A percentile compares a stretch with the other conserved stretches of the same genome.
Conservation (phyloP, 306 rosid genomes). For the Cucurbita ficifolia region DNA sequence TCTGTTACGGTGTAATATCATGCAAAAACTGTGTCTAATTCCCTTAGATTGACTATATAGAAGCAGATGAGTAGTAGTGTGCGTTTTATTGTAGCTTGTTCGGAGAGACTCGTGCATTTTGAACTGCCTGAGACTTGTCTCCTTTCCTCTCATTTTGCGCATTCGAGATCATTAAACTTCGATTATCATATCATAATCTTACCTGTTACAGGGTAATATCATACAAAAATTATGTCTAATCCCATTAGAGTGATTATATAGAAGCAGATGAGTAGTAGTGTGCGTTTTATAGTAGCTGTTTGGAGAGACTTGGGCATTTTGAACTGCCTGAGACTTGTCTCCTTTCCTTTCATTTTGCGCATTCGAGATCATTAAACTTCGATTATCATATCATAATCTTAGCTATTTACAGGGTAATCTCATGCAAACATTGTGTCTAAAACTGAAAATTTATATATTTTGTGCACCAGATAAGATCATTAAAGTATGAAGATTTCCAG, state of each 20-base stretch:
- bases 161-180: too few relatives aligned
- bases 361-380: too few relatives aligned
- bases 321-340: not conserved
- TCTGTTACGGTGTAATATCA: not conserved
- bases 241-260: not conserved
- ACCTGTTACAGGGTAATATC: not conserved
- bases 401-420: not conserved
- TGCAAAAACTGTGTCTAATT: not conserved
- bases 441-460: too few relatives aligned
- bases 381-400: too few relatives aligned
- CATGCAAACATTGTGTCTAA: not conserved
- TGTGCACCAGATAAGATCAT: not conserved
- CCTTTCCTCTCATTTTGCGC: not conserved
- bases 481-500: slow-evolving; percentile 50
- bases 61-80: not conserved
- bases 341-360: not conserved
- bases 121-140: not conserved
- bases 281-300: not conserved
- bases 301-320: not conserved
- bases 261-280: not conserved
- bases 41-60: not conserved
- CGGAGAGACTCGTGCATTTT: not conserved
- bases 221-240: not conserved
- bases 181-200: too few relatives aligned
- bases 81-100: not conserved